A percentile compares a stretch with the other conserved stretches of the same genome.
phyloP scores from a whole-genome alignment of 768 basidiomycete species.

The Aureoboletus auriporus region DNA sequence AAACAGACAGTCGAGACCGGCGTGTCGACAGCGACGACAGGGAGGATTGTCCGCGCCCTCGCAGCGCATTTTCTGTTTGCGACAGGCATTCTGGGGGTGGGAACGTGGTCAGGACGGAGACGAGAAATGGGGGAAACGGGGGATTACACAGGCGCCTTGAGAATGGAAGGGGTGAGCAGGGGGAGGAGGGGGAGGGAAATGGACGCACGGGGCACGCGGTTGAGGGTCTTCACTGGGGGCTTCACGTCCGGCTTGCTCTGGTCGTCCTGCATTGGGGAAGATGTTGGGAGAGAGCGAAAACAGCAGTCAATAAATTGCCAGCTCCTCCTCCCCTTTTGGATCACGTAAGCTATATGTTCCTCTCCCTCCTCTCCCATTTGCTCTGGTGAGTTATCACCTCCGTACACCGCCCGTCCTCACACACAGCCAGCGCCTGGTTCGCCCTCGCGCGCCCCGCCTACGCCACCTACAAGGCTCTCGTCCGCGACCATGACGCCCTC shows the following conservation, averaged over 20 bases:
- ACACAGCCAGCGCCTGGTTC: slow-evolving; percentile 61
- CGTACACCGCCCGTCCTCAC: not conserved
- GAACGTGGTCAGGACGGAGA: slow-evolving; percentile 13
- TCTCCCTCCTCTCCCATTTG: slow-evolving; percentile 46
- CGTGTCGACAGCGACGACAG: slow-evolving; percentile 89
- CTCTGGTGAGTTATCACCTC: slow-evolving; percentile 37
- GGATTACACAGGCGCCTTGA: slow-evolving; percentile 78
- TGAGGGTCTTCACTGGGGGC: slow-evolving; percentile 72
- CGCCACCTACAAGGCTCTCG: slow-evolving; percentile 63
- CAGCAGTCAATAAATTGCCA: slow-evolving; percentile 16
- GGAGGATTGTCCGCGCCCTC: slow-evolving; percentile 96
- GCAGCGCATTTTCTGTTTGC: slow-evolving; percentile 97
- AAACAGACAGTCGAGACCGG: slow-evolving; percentile 88
- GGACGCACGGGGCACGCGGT: slow-evolving; percentile 80
- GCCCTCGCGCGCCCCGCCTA: slow-evolving; percentile 63
- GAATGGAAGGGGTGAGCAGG: slow-evolving; percentile 15
- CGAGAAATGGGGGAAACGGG: slow-evolving; percentile 5
- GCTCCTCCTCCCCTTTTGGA: not conserved
- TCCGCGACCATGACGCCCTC: slow-evolving; percentile 49
- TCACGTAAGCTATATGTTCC: slow-evolving; percentile 37
- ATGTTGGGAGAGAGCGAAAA: slow-evolving; percentile 12
- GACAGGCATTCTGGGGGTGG: slow-evolving; percentile 75
- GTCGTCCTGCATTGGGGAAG: slow-evolving; percentile 33
- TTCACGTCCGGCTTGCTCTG: slow-evolving; percentile 49
- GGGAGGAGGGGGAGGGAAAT: not conserved